Evolutionary conservation across 2,329 filamentous ascomycete genomes (phyloP).

Genomic region (Cladosporium sp.): DNA sequence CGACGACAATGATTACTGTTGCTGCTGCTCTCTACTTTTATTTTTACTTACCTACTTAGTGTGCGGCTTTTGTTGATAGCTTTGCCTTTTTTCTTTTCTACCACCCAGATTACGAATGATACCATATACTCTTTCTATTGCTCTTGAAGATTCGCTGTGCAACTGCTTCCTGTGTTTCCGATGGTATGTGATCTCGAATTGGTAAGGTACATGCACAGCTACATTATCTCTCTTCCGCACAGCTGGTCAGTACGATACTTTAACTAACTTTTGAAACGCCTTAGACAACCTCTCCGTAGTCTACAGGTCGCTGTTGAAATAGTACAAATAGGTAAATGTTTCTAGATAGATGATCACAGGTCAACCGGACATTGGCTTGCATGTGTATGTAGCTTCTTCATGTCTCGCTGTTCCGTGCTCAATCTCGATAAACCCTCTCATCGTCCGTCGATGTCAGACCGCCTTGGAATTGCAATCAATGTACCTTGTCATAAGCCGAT

Average conservation of each 20-base stretch:
- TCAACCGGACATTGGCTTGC: too few relatives aligned
- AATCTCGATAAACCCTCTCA: neutral
- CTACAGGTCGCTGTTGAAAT: too few relatives aligned
- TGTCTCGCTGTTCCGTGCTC: neutral
- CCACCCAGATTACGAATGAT: neutral
- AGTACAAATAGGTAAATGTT: too few relatives aligned
- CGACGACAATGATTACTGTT: neutral
- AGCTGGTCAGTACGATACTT: too few relatives aligned
- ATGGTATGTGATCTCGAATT: neutral
- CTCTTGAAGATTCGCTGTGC: neutral
- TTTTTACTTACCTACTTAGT: neutral
- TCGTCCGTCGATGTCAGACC: neutral
- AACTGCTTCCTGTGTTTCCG: too few relatives aligned
- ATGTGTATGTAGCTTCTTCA: neutral
- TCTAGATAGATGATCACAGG: too few relatives aligned
- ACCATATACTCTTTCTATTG: neutral
- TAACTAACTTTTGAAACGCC: too few relatives aligned
- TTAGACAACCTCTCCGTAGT: too few relatives aligned
- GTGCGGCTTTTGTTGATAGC: slow-evolving; percentile 1
- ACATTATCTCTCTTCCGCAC: too few relatives aligned
- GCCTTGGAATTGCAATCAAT: neutral
- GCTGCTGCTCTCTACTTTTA: neutral
- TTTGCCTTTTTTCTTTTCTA: neutral
- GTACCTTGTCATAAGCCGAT: neutral
- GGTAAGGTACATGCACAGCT: too few relatives aligned